Evolutionary conservation across 1,139 yeast genomes (phyloP).

Genomic region (Kurtzmaniella natalensis): DNA sequence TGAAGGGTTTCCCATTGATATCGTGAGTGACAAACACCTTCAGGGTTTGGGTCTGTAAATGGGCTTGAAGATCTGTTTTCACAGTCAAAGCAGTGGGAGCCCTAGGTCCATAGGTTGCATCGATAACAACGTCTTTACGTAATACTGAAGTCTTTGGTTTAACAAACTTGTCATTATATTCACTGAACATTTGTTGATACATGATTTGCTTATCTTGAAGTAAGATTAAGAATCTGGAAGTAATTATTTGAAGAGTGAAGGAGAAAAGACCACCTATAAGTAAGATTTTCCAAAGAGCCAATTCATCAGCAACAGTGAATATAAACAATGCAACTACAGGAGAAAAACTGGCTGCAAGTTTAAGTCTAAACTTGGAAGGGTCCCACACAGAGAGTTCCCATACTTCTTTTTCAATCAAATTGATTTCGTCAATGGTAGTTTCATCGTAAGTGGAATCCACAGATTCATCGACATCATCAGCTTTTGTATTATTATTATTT

Average conservation of each 20-base stretch:
- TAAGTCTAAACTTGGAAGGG: conserved; percentile 50
- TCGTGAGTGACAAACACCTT: conserved; percentile 46
- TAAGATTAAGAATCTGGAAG: conserved; percentile 41
- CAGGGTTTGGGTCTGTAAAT: conserved; percentile 30
- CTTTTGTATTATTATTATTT: not conserved
- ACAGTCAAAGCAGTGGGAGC: conserved; percentile 10
- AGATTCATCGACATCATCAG: conserved; percentile 1
- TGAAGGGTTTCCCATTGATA: conserved; percentile 31
- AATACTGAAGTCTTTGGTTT: conserved; percentile 52
- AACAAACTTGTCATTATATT: conserved; percentile 63
- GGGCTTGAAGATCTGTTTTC: conserved; percentile 24
- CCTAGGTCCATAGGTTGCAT: conserved; percentile 48
- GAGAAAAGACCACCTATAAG: conserved; percentile 34
- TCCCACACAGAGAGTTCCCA: conserved; percentile 61
- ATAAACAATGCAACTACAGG: conserved; percentile 47
- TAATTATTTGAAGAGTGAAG: conserved; percentile 36
- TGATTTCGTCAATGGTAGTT: conserved; percentile 16
- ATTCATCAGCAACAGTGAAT: conserved; percentile 25
- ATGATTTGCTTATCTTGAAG: conserved; percentile 58
- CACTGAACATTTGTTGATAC: conserved; percentile 58
- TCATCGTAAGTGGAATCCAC: conserved; percentile 10
- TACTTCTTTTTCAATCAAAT: conserved; percentile 21
- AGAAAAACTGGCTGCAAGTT: conserved; percentile 49
- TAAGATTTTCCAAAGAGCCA: conserved; percentile 36
- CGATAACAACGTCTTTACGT: conserved; percentile 61